Evolutionary conservation across 495 filamentous ascomycete species (phyloP).

Genomic region (Penicillium nucicola): DNA sequence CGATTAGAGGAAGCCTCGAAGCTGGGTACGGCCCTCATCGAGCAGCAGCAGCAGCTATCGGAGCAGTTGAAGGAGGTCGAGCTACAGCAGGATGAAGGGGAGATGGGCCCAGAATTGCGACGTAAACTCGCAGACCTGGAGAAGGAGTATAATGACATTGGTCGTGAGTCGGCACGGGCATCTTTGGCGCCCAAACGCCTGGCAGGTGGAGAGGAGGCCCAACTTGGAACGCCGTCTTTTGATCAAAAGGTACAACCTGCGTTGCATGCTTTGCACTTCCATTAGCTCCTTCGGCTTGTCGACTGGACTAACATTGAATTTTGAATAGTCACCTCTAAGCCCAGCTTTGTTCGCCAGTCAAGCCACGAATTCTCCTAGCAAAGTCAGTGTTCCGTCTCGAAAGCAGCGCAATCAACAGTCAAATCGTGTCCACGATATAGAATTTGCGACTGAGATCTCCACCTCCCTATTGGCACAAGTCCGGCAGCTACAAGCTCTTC

Average conservation of each 20-base stretch:
- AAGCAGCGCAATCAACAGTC: conserved; percentile 88
- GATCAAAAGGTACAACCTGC: conserved; percentile 51
- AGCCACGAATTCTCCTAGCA: conserved; percentile 84
- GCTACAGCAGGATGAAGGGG: conserved; percentile 70
- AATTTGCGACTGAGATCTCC: conserved; percentile 94
- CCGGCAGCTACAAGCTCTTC: conserved; percentile 76
- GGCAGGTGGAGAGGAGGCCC: conserved; percentile 60
- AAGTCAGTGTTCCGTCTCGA: conserved; percentile 77
- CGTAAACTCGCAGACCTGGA: conserved; percentile 84
- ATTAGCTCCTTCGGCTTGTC: neutral
- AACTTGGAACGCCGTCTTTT: conserved; percentile 57
- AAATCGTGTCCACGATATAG: conserved; percentile 84
- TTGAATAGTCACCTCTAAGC: conserved; percentile 60
- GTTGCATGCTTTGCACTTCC: neutral
- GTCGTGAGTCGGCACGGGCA: conserved; percentile 81
- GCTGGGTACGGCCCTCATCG: conserved; percentile 77
- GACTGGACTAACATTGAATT: conserved; percentile 10
- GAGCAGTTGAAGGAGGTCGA: conserved; percentile 84
- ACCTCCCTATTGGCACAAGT: conserved; percentile 87
- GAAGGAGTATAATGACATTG: conserved; percentile 92
- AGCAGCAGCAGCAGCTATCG: conserved; percentile 76
- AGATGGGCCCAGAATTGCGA: conserved; percentile 79
- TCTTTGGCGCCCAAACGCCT: conserved; percentile 79
- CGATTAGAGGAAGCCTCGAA: conserved; percentile 87
- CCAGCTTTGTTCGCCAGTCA: conserved; percentile 80